Base-by-base conservation (phyloP, 2,329 filamentous ascomycete genomes). In the Aspergillus pseudoviridinutans region DNA sequence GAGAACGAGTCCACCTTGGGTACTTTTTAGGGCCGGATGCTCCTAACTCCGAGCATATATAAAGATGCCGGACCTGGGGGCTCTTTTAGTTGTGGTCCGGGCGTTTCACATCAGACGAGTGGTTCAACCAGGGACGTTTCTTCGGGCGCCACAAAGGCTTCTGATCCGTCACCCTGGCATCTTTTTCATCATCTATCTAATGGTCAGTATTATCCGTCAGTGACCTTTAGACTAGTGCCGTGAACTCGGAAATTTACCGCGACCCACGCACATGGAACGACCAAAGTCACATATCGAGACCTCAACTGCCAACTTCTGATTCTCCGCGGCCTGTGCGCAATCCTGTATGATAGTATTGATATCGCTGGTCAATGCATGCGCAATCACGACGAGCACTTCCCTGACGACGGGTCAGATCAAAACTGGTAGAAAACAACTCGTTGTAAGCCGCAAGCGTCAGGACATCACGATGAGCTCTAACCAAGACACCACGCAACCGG, bases 401-500 rank as follows among this genome's bases (percentile, higher is more conserved):
- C 53, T 28, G 29, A 59, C 49, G 54, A 32, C 53, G 5, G 38
- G 55, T 58, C 53, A 32, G 51, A 47, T 38, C 44, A 47, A 49
- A 42, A 42, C 27, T 53, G 27, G 56, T 38, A 51, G 54, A 47
- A 32, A 38, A 51, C 50, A 20, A 32, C 4, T 41, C 10, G 17
- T 20, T 56, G 14, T 32, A 42, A 47, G 29, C 49, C 4, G 47
- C 27, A 55, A 50, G 51, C 53, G 38, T 14, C 24, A 27, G 22
- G 0, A 38, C 20, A 47, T 44, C 54, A 70, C 60, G 58, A 68
- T 67, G 62, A 67, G 62, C 57, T 61, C 66, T 55, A 66, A 64
- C 25, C 58, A 54, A 35, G 65, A 64, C 28, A 46, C 58, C 24
- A 51, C 60, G 1, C 58, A 60, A 20, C 55, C 60, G n/a, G 14